Evolutionary conservation across 2,329 filamentous ascomycete species (phyloP).

Genomic region (Zasmidium cellare): DNA sequence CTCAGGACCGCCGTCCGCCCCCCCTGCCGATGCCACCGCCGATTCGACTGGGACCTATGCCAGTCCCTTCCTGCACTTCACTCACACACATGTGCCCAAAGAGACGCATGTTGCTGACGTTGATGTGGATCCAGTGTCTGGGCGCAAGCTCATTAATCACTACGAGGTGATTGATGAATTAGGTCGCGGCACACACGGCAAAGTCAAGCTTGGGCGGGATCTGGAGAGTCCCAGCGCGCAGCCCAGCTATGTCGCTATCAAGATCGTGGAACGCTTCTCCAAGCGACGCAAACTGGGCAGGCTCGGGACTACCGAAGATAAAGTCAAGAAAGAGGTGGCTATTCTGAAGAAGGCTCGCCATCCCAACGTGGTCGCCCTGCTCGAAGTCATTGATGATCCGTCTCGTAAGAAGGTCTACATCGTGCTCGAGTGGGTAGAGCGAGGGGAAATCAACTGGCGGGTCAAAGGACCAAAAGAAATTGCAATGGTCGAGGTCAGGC

Average conservation of each 20-base stretch:
- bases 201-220: constrained; percentile 91
- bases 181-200: constrained; percentile 92
- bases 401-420: constrained; percentile 98
- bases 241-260: constrained; percentile 85
- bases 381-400: constrained; percentile 97
- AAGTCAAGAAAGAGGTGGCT: constrained; percentile 93
- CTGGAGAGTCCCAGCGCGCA: constrained; percentile 54
- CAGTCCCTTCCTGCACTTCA: constrained; percentile 52
- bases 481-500: constrained; percentile 75
- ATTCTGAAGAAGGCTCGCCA: constrained; percentile 98
- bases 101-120: constrained; percentile 85
- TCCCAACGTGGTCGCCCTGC: constrained; percentile 90
- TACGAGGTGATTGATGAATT: constrained; percentile 98
- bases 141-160: constrained; percentile 94
- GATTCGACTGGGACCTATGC: constrained; percentile 45
- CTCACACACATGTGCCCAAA: constrained; percentile 51
- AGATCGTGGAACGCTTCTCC: constrained; percentile 95
- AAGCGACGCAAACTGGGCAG: constrained; percentile 88
- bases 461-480: constrained; percentile 84
- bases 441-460: constrained; percentile 92
- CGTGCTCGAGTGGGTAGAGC: constrained; percentile 90
- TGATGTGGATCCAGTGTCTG: constrained; percentile 83
- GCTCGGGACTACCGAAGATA: constrained; percentile 69
- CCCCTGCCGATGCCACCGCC: constrained; percentile 29
- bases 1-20: constrained; percentile 28